Evolutionary conservation across 2,329 filamentous ascomycete species (phyloP), one percentile per base, ranked within the genome.

Genomic region (Aureobasidium leucospermi): DNA sequence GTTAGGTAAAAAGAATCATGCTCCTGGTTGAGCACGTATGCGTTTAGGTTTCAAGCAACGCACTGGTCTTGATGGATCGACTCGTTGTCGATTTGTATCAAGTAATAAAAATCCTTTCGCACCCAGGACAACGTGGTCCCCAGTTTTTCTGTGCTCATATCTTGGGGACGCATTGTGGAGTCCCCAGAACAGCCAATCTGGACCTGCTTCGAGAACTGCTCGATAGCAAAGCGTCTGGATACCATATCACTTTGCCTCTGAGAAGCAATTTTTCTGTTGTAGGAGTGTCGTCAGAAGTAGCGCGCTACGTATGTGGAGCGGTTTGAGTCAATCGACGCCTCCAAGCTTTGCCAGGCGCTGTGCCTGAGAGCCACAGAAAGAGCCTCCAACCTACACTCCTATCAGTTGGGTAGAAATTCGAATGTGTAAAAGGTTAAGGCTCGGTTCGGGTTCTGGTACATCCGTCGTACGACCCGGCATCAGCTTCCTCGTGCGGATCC

Each of bases 351-450:
- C 10, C 41, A 38, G 29, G 16, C 52, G 19, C 28, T 45, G 42
- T 45, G 16, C 52, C 52, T 45, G 42, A 38, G 11, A 16, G 38
- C 28, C 51, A 55, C 28, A 13, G 11, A 9, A 13, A 34, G 51
- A 45, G 16, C 41, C 41, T 48, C 43, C 34, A 19, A 28, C 43
- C 28, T 19, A 5, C 9, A 32, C 38, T 55, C 38, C 51, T 48
- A 58, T 58, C 55, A 31, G 43, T 31, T 16, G 9, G 55, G 43
- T 47, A 39, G 42, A 28, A 58, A 58, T 58, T 32, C 45, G 55
- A 39, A 58, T 58, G 42, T n/a, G 55, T 58, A 58, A 58, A 56
- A 58, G 55, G 32, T 58, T 48, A 58, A 58, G 55, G 55, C 55
- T 48, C 55, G 55, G 42, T 58, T 58, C 53, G 53, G 53, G 42